phyloP scores from a whole-genome alignment of 768 basidiomycete genomes.

The Kwoniella mangroviensis region DNA sequence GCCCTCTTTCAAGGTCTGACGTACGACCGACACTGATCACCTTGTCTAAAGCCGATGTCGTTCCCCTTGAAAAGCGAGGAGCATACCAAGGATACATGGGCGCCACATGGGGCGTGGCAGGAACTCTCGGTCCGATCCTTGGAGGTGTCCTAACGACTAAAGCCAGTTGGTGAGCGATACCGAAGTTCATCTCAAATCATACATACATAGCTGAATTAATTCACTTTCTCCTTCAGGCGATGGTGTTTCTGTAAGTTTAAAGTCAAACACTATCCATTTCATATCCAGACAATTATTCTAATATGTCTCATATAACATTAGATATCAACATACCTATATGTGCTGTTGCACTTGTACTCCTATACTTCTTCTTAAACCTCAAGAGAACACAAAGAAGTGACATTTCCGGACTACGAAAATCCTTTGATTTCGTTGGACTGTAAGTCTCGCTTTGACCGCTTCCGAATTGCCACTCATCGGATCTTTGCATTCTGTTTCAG shows the following conservation, averaged over 20 bases:
- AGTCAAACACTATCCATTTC: no score
- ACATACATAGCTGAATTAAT: no score
- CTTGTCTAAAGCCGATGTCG: slow-evolving; percentile 66
- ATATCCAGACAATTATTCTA: no score
- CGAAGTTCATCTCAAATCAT: no score
- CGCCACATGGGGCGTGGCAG: slow-evolving; percentile 78
- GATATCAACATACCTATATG: slow-evolving; percentile 57
- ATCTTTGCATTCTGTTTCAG: slow-evolving; percentile 15
- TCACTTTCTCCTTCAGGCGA: slow-evolving; percentile 25
- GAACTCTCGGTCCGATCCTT: slow-evolving; percentile 75
- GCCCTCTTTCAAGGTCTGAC: no score
- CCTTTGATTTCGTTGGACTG: slow-evolving; percentile 60
- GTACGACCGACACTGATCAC: slow-evolving; percentile 15
- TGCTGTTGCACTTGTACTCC: slow-evolving; percentile 52
- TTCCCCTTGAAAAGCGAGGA: slow-evolving; percentile 77
- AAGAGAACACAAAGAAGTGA: slow-evolving; percentile 47
- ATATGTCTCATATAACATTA: slow-evolving; percentile 1
- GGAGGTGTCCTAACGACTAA: slow-evolving; percentile 63
- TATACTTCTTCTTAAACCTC: slow-evolving; percentile 58
- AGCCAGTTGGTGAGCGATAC: slow-evolving; percentile 34
- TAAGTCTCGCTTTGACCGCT: slow-evolving; percentile 24
- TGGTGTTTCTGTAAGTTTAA: slow-evolving; percentile 50
- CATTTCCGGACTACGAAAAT: slow-evolving; percentile 39
- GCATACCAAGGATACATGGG: slow-evolving; percentile 68
- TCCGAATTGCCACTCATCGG: no score